These are phyloP conservation scores for Trebouxia sp. DNA, from an alignment of 139 green algal genomes.

Conservation along the genomic window DNA sequence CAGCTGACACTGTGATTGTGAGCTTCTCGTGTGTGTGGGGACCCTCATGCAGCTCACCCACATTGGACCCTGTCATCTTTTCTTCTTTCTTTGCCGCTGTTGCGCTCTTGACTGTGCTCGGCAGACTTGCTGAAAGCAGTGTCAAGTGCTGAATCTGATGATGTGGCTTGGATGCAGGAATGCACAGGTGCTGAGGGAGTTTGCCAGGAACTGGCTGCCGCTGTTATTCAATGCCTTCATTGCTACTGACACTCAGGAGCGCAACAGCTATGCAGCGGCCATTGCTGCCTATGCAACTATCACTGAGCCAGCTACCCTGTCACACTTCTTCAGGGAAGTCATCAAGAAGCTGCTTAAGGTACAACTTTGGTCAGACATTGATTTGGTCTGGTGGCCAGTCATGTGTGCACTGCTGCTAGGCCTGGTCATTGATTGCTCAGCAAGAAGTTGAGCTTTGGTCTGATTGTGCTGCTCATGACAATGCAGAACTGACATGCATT, in stretches of 20 bases:
- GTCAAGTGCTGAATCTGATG: background rate
- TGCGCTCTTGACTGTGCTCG: background rate
- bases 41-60: too few relatives aligned
- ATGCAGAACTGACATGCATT: too few relatives aligned
- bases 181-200: constrained; percentile 54
- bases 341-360: constrained; percentile 75
- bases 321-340: constrained; percentile 68
- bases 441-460: too few relatives aligned
- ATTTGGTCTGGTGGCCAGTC: too few relatives aligned
- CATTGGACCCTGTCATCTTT: background rate
- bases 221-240: constrained; percentile 88
- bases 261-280: constrained; percentile 53
- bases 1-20: too few relatives aligned
- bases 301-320: constrained; percentile 44
- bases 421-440: too few relatives aligned
- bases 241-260: constrained; percentile 43
- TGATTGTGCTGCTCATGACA: too few relatives aligned
- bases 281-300: constrained; percentile 74
- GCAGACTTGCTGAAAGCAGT: background rate
- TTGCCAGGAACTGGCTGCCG: constrained; percentile 80
- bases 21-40: too few relatives aligned
- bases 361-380: background rate
- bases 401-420: too few relatives aligned
- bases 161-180: constrained; percentile 41
- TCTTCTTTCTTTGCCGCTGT: background rate